Base-by-base conservation (phyloP, 345 rosid species). In the Diplotaxis tenuifolia region DNA sequence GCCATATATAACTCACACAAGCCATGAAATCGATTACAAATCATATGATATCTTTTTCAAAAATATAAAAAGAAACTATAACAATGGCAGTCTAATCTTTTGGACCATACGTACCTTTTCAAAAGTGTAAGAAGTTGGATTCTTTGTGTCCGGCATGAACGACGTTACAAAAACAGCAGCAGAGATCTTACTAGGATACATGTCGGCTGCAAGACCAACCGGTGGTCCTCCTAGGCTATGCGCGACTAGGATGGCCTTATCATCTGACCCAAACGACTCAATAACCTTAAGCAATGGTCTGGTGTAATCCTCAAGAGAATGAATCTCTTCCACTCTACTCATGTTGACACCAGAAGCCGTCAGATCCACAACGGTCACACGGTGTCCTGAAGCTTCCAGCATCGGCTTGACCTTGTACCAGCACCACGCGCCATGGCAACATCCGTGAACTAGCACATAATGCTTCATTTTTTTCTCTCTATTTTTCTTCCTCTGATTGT, bases 341-440 rank as follows among this genome's bases (percentile, higher is more conserved):
- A 29, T 57, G 81, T 84, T 56, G 56, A 77, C 74, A 70, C 93
- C 93, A 5, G 85, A 79, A 10, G 83, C 94, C 4, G 86, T 75
- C 0, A 86, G 84, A 83, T 90, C 85, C 1, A 83, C 68, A 29
- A 68, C 83, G 0, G 84, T 83, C 25, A 88, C 93, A 3, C 59
- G 75, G 78, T 84, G 88, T 61, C 93, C 89, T 0, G 81, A 75
- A 2, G 71, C 19, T 71, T 86, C 85, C 0, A 85, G 83, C 36
- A 42, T 59, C 6, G 86, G 85, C 34, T 86, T 88, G 21, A 90
- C 60, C 78, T 85, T 88, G 87, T 84, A 80, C 96, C 93, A 86
- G 42, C 80, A 20, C 96, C 93, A 88, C 0, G 83, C 87, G 0
- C 92, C 94, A 21, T 86, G 89, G 75, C 84, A 67, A 3, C 53